These are phyloP conservation scores for Ettlia oleoabundans DNA, from an alignment of 139 green algal genomes.

Conservation along the genomic window DNA sequence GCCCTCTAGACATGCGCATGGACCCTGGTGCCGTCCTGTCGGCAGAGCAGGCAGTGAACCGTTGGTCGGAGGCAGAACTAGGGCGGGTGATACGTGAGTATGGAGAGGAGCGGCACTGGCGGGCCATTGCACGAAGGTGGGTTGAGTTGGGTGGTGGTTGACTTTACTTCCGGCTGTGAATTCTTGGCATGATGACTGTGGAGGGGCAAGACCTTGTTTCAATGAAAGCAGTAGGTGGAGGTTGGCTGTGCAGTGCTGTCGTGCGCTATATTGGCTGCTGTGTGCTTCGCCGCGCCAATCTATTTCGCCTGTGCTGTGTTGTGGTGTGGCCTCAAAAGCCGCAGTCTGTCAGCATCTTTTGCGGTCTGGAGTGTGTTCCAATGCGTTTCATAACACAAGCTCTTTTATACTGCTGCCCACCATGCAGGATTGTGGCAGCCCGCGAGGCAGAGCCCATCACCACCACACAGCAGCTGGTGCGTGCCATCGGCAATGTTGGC, in stretches of 20 bases:
- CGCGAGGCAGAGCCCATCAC: conserved; percentile 67
- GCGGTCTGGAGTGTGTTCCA: no score
- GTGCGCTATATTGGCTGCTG: no score
- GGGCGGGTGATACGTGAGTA: conserved; percentile 88
- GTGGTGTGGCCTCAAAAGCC: no score
- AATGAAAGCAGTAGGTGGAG: not conserved
- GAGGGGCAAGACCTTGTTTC: not conserved
- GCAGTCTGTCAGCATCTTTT: no score
- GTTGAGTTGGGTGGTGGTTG: not conserved
- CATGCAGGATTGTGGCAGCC: conserved; percentile 51
- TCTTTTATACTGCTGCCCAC: not conserved
- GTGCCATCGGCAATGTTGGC: conserved; percentile 62
- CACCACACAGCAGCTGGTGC: conserved; percentile 77
- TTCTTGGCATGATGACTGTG: not conserved
- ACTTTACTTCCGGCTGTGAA: not conserved
- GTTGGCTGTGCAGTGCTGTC: no score
- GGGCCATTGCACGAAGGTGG: conserved; percentile 71
- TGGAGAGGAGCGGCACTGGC: conserved; percentile 93
- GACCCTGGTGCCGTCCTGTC: conserved; percentile 59
- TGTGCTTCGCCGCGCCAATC: no score
- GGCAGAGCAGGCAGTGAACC: conserved; percentile 89
- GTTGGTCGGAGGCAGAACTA: conserved; percentile 83
- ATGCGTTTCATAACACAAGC: not conserved
- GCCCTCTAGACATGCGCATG: conserved; percentile 95
- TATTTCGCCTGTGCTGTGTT: no score